Evolutionary conservation across 352 stramenopile genomes (phyloP).

Genomic region (Aphanomyces euteiches): DNA sequence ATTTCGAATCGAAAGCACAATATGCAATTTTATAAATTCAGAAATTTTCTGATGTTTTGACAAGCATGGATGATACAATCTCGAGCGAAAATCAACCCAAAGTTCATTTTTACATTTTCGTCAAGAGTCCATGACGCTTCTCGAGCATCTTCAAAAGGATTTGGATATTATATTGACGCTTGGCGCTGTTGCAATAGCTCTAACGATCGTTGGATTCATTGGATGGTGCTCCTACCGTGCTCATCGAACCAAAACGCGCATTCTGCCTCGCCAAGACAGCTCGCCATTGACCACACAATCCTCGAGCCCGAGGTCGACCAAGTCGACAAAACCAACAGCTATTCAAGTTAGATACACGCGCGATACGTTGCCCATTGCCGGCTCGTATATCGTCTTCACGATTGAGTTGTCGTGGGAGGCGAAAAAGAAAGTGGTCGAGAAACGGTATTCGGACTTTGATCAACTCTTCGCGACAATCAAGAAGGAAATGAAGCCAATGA

Average conservation of each 20-base stretch:
- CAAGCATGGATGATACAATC: too few species aligned
- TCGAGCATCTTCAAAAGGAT: neutral
- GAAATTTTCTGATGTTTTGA: too few species aligned
- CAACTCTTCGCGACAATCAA: neutral
- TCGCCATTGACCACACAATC: neutral
- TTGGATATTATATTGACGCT: neutral
- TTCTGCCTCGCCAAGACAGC: neutral
- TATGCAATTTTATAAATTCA: too few species aligned
- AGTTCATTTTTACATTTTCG: too few species aligned
- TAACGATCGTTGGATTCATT: neutral
- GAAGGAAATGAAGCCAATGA: neutral
- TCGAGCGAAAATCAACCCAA: too few species aligned
- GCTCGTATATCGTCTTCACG: constrained; percentile 8
- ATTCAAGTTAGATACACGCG: neutral
- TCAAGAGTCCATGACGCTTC: too few species aligned
- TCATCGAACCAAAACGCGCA: neutral
- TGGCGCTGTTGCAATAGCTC: neutral
- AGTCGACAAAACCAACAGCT: neutral
- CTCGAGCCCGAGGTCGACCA: neutral
- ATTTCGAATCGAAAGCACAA: too few species aligned
- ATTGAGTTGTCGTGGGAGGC: neutral
- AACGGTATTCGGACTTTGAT: neutral
- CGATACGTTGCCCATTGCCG: neutral
- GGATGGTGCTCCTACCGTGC: neutral
- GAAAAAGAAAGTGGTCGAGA: neutral